Evolutionary conservation across 1,284 basidiomycete genomes (phyloP), one percentile per base, ranked within the genome.

Genomic region (Microbotryum saponariae): DNA sequence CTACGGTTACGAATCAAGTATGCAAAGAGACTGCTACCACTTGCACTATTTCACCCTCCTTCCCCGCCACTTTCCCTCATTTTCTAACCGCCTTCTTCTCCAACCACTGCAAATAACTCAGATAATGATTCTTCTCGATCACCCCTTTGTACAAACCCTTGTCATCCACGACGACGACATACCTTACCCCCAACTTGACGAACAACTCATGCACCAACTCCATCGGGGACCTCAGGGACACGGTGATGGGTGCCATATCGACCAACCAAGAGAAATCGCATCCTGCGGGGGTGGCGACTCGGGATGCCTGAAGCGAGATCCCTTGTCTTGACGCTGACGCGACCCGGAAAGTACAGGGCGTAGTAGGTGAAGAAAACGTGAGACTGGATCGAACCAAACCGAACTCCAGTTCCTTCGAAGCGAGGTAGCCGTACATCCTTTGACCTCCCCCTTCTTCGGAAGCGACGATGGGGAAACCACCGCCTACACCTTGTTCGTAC

Each of bases 401-500:
- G 75, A 97, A 91, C 72, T 96, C 91, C 31, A 98, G 81, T 75
- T 97, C 94, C 73, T 86, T 91, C 42, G 86, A 83, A 0, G 91
- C 91, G 64, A 97, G 87, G 75, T 93, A 94, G 4, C 92, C 94
- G n/a, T 91, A 82, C 79, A 96, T 82, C 48, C 88, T 82, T 67
- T 81, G 67, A 44, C 82, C 80, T 25, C 79, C 77, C 6, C 77
- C 77, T 54, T 82, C 73, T 16, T 42, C 37, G 70, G 76, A 29
- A 46, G 73, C 75, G 52, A 93, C 74, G 61, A 97, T 87, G 0
- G 93, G 93, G 76, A 98, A 91, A 2, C 92, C 93, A 46, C 85
- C 81, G 73, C 94, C 92, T n/a, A 85, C 80, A 12, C 86, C 87
- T 20, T 79, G 75, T 20, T 79, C 74, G 56, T 85, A 78, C 20